Conservation (phyloP, 768 basidiomycete genomes). For the Podaxis carcinomalis region DNA sequence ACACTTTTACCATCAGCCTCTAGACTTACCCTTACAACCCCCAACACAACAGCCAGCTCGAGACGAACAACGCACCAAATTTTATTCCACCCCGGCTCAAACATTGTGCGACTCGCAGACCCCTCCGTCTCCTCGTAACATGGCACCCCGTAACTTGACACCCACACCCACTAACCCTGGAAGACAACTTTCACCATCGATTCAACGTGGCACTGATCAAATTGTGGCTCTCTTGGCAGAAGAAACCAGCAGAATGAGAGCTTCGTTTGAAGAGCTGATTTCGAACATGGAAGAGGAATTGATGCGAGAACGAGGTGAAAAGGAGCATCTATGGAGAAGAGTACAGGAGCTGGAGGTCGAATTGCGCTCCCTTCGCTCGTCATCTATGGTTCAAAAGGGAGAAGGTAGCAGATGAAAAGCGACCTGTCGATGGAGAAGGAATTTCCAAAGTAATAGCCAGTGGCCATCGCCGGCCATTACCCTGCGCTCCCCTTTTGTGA, state of each 20-base stretch:
- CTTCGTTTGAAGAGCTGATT: neutral
- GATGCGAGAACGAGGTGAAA: neutral
- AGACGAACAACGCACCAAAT: neutral
- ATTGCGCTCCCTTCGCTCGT: neutral
- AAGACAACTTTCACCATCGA: neutral
- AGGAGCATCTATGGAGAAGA: neutral
- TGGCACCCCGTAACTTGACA: too few species aligned
- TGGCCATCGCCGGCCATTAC: too few species aligned
- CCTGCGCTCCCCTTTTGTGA: too few species aligned
- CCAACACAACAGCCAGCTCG: neutral
- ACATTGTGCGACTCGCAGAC: neutral
- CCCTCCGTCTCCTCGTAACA: too few species aligned
- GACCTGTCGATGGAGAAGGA: too few species aligned
- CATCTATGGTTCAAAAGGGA: neutral
- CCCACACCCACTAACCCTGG: neutral
- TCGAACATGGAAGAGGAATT: neutral
- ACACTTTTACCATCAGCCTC: neutral
- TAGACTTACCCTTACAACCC: neutral
- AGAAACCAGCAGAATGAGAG: neutral
- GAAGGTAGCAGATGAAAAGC: neutral
- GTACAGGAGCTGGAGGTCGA: neutral
- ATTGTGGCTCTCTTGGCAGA: neutral
- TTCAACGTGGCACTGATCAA: neutral
- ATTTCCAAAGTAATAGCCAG: too few species aligned
- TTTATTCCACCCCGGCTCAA: neutral